These are phyloP conservation scores for Lodderomyces pseudojiufengensis DNA, from an alignment of 1,139 yeast genomes.

Conservation along the genomic window DNA sequence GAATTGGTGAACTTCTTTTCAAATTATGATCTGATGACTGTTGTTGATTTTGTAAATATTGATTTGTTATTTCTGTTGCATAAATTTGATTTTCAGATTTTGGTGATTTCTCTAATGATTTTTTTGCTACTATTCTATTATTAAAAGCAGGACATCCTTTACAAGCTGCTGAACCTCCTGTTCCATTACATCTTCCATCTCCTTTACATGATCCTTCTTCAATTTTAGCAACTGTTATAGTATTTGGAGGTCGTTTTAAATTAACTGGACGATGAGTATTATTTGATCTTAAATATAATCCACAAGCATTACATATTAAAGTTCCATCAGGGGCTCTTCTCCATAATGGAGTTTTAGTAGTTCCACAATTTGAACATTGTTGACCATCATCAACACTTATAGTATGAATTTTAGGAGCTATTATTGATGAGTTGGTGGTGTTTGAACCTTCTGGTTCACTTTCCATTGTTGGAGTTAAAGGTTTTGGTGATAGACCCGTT, in stretches of 20 bases:
- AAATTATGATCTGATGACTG: not conserved
- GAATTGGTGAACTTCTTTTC: not conserved
- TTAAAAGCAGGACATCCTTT: conserved; percentile 81
- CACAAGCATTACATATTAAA: conserved; percentile 70
- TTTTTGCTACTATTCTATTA: conserved; percentile 51
- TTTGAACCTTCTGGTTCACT: not conserved
- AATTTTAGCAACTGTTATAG: conserved; percentile 40
- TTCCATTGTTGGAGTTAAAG: not conserved
- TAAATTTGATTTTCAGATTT: conserved; percentile 4
- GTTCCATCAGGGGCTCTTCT: conserved; percentile 65
- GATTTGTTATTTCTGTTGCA: not conserved
- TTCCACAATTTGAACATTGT: conserved; percentile 62
- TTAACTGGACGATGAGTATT: conserved; percentile 55
- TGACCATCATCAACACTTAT: conserved; percentile 28
- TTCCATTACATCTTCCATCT: conserved; percentile 81
- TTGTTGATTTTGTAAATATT: not conserved
- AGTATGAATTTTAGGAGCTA: not conserved
- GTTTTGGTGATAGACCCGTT: not conserved
- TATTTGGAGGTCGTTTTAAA: conserved; percentile 64
- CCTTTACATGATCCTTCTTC: conserved; percentile 72
- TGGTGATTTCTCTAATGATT: conserved; percentile 12
- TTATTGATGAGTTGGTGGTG: not conserved
- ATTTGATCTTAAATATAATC: conserved; percentile 54
- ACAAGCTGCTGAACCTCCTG: conserved; percentile 80
- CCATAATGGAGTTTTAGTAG: conserved; percentile 70